Conservation (phyloP, 192 early-diverging fungal species). For the Dissophora ornata region DNA sequence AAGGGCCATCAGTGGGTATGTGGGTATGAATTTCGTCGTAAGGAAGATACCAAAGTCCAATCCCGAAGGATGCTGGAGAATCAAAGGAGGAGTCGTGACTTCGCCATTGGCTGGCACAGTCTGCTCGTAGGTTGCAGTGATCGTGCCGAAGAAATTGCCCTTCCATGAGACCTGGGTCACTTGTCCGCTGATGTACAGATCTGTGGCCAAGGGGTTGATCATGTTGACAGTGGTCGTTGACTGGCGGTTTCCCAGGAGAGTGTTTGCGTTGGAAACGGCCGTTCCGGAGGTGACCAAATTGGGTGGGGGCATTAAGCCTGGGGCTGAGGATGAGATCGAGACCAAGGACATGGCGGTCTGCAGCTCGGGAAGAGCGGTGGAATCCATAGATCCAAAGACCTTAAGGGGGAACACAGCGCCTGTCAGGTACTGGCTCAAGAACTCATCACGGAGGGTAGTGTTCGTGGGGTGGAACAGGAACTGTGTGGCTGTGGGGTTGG, state of each 20-base stretch:
- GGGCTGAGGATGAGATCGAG: constrained; percentile 13
- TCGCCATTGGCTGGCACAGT: constrained; percentile 19
- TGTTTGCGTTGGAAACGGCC: constrained; percentile 25
- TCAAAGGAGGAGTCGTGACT: constrained; percentile 20
- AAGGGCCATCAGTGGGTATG: constrained; percentile 40
- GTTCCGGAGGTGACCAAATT: constrained; percentile 29
- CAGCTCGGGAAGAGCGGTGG: constrained; percentile 32
- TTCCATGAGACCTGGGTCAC: constrained; percentile 37
- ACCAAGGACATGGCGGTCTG: constrained; percentile 40
- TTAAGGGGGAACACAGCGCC: constrained; percentile 36
- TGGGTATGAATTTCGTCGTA: constrained; percentile 29
- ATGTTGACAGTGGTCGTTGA: constrained; percentile 22
- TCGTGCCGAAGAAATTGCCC: constrained; percentile 41
- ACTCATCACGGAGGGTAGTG: constrained; percentile 38
- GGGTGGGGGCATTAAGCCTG: constrained; percentile 35
- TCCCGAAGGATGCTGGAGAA: constrained; percentile 40
- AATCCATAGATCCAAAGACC: constrained; percentile 32
- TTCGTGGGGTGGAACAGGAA: constrained; percentile 50
- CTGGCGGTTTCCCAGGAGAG: constrained; percentile 34
- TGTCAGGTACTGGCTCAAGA: constrained; percentile 36
- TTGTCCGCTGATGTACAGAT: constrained; percentile 28
- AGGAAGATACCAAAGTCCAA: constrained; percentile 40
- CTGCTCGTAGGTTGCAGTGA: constrained; percentile 31
- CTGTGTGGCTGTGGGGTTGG: constrained; percentile 39
- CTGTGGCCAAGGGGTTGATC: constrained; percentile 47